Base-by-base conservation (phyloP, 169 alveolate species). In the Cryptosporidium parvum region DNA sequence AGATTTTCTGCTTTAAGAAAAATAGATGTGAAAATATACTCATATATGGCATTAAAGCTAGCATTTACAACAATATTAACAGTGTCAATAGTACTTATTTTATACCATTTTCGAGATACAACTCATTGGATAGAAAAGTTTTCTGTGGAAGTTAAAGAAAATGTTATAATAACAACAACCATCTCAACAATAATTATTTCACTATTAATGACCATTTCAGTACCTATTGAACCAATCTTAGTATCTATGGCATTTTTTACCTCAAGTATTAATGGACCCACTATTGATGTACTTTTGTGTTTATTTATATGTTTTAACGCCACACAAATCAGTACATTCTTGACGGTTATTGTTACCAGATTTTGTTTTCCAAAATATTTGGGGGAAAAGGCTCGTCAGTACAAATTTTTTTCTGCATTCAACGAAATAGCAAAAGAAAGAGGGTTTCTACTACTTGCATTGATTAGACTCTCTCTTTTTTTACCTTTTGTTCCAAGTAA, bases 191-290 rank as follows among this genome's bases (percentile, higher is more conserved):
- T 65, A n/a, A 31, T 65, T 14, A 62, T 67, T 23, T 80, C 89
- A 18, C 37, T 80, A 23, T 48, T 80, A 51, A 80, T 65, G 31
- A 45, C 80, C 2, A 45, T 80, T 35, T 80, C 65, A 3, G 33
- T 80, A 3, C 89, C 89, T 12, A 42, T 80, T 56, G 89, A 80
- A 8, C 89, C 89, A 2, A 62, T 80, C 33, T n/a, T 59, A 31
- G 44, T 80, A 18, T 65, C 89, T 26, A 67, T 53, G 75, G 72
- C 89, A 10, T 80, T 48, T 33, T 80, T 80, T 10, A 26, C 62
- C 12, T 80, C 80, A 0, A 80, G 62, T 18, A 39, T 67, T 16
- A 45, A 80, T 26, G 89, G 80, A 14, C 39, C 42, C 16, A 18
- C 31, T 35, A 6, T 65, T 5, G 80, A 67, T 21, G 52, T 8